phyloP scores from a whole-genome alignment of 148 eudicot species.

The Cornus controversa region DNA sequence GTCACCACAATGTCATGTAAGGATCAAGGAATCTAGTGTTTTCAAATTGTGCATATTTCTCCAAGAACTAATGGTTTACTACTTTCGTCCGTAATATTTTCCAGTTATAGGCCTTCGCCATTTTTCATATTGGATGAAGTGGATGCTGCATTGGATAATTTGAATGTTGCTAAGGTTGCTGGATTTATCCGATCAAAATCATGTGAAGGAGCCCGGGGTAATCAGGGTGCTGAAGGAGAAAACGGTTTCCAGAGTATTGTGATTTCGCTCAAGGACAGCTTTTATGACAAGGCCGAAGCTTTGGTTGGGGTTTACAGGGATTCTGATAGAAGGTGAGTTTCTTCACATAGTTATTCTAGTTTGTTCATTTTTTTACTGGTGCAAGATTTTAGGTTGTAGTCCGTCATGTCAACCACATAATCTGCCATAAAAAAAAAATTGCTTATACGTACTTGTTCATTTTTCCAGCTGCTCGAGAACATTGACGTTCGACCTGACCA shows the following conservation, averaged over 20 bases:
- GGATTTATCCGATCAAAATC: conserved; percentile 96
- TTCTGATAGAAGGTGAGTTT: conserved; percentile 65
- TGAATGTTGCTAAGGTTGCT: conserved; percentile 96
- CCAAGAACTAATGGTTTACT: conserved; percentile 10
- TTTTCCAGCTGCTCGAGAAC: conserved; percentile 86
- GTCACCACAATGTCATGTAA: not conserved
- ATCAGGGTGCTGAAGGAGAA: conserved; percentile 53
- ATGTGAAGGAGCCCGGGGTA: conserved; percentile 54
- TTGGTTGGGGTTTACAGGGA: conserved; percentile 97
- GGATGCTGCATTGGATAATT: conserved; percentile 94
- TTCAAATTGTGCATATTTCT: not conserved
- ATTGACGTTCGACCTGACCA: conserved; percentile 86
- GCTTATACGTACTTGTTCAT: not conserved
- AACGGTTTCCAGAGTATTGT: conserved; percentile 96
- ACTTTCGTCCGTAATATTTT: conserved; percentile 3
- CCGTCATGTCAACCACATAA: too few relatives aligned
- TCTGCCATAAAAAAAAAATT: not conserved
- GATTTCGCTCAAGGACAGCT: conserved; percentile 92
- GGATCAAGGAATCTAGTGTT: not conserved
- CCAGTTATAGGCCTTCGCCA: conserved; percentile 89
- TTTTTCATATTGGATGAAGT: conserved; percentile 98
- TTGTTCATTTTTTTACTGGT: not conserved
- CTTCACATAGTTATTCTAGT: not conserved
- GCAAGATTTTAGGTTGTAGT: too few relatives aligned
- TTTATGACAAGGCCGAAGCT: conserved; percentile 99